Evolutionary conservation across 768 basidiomycete species (phyloP).

Genomic region (Leccinum olivaceopallidum): DNA sequence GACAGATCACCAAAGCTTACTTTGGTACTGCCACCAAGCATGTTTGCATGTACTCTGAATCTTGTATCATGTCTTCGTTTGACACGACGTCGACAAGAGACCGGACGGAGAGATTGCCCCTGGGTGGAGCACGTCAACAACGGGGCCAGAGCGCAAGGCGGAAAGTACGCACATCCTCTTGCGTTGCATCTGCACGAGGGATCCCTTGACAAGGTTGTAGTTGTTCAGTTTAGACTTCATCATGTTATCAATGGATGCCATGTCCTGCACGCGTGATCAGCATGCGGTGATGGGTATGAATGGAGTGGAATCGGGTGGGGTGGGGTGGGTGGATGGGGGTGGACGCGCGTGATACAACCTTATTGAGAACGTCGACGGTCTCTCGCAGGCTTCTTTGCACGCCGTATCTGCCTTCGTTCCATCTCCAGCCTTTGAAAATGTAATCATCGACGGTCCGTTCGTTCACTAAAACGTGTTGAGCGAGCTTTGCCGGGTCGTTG

Average conservation of each 20-base stretch:
- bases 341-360: constrained; percentile 49
- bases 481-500: constrained; percentile 77
- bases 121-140: constrained; percentile 32
- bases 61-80: constrained; percentile 76
- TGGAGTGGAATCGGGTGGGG: constrained; percentile 10
- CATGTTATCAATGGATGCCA: constrained; percentile 89
- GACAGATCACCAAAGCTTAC: constrained; percentile 46
- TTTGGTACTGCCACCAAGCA: constrained; percentile 92
- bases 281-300: constrained; percentile 25
- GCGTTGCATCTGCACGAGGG: constrained; percentile 87
- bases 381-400: constrained; percentile 80
- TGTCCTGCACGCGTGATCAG: constrained; percentile 57
- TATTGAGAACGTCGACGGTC: constrained; percentile 80
- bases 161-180: constrained; percentile 75
- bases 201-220: constrained; percentile 94
- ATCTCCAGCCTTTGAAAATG: constrained; percentile 79
- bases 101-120: constrained; percentile 93
- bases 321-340: constrained; percentile 9
- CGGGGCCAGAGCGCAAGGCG: constrained; percentile 4
- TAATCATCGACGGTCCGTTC: constrained; percentile 80
- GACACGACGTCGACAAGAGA: constrained; percentile 84
- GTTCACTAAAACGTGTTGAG: constrained; percentile 77
- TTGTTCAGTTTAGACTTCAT: constrained; percentile 90
- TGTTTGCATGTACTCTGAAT: constrained; percentile 94
- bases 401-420: constrained; percentile 93